Evolutionary conservation across 495 filamentous ascomycete genomes (phyloP).

Genomic region (Thozetella sp.): DNA sequence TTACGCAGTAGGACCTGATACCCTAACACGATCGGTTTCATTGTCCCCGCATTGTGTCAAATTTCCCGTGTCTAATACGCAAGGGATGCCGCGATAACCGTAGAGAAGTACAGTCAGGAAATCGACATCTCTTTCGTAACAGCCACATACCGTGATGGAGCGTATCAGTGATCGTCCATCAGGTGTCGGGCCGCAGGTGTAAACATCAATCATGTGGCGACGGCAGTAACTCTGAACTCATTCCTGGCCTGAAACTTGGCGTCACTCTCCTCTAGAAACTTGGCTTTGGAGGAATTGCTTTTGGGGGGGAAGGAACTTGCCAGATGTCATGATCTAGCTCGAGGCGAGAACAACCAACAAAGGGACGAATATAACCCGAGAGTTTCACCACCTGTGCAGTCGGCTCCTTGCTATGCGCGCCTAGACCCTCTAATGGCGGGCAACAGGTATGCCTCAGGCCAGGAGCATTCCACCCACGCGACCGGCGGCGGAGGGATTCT

Average conservation of each 20-base stretch:
- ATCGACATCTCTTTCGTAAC: not conserved
- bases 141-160: not conserved
- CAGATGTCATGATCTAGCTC: not conserved
- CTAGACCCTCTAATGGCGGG: not conserved
- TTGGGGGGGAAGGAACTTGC: not conserved
- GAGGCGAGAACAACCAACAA: not conserved
- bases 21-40: not conserved
- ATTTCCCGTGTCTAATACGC: not conserved
- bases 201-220: not conserved
- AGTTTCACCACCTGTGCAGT: not conserved
- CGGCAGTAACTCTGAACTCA: not conserved
- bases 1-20: not conserved
- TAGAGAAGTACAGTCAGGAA: not conserved
- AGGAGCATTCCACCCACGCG: not conserved
- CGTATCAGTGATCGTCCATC: no score
- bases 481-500: not conserved
- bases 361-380: not conserved
- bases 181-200: not conserved
- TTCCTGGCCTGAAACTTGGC: not conserved
- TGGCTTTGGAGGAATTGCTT: not conserved
- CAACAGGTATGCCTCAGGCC: not conserved
- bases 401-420: not conserved
- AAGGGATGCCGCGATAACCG: not conserved
- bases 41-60: not conserved
- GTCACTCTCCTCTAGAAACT: not conserved